These are phyloP conservation scores for Brassica balearica DNA, from an alignment of 441 rosid species.

Conservation along the genomic window DNA sequence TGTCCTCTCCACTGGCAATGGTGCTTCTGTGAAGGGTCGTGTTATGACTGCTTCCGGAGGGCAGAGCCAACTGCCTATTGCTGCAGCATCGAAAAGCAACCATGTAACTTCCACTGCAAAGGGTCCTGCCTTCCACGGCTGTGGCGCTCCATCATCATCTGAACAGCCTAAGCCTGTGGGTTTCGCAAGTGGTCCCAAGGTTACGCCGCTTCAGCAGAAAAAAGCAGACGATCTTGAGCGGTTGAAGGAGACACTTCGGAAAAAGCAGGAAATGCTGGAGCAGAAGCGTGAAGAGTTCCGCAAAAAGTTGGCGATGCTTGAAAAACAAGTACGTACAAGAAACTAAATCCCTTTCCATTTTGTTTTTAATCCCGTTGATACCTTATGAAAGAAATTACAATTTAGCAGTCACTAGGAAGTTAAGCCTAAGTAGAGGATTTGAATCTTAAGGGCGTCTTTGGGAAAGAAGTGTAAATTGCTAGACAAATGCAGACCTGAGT, in stretches of 20 bases:
- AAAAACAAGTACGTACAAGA: constrained; percentile 71
- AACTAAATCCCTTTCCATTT: constrained; percentile 16
- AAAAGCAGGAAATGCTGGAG: constrained; percentile 92
- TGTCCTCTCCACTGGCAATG: constrained; percentile 52
- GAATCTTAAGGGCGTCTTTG: constrained; percentile 6
- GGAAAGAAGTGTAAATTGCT: constrained; percentile 9
- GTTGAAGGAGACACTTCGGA: constrained; percentile 86
- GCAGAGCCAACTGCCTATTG: constrained; percentile 50
- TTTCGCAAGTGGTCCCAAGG: constrained; percentile 58
- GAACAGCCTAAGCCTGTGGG: constrained; percentile 59
- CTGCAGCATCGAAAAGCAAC: constrained; percentile 63
- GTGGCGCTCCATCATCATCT: constrained; percentile 53
- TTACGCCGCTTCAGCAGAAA: constrained; percentile 73
- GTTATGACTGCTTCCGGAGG: constrained; percentile 52
- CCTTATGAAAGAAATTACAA: neutral
- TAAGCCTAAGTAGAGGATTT: constrained; percentile 23
- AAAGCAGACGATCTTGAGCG: constrained; percentile 78
- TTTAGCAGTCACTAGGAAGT: constrained; percentile 21
- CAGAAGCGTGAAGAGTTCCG: constrained; percentile 86
- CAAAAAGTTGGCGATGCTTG: constrained; percentile 69
- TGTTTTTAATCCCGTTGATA: neutral
- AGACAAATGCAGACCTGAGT: constrained; percentile 15
- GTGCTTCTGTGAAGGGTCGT: constrained; percentile 50
- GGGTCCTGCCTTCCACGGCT: constrained; percentile 46
- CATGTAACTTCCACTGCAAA: constrained; percentile 50